Base-by-base conservation (phyloP, 208 protist genomes). In the Angomonas deanei region DNA sequence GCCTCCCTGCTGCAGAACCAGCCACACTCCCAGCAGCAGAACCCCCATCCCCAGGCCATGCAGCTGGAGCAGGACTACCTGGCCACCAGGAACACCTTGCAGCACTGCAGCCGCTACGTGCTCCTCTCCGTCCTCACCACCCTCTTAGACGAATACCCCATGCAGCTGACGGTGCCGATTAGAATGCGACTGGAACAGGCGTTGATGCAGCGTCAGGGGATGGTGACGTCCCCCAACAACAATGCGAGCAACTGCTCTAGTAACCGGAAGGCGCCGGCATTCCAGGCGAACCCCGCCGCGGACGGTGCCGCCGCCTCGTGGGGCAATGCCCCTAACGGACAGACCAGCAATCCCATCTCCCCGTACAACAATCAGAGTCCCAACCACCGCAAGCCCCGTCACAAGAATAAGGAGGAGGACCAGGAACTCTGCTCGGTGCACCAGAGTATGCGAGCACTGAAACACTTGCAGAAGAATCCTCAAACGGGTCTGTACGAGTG, bases 351-450 rank as follows among this genome's bases (percentile, higher is more conserved):
- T 28, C 21, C 32, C 33, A 39, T 67, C 0, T 62, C 62, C 0
- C 64, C 60, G 23, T 69, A 64, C 0, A 70, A 34, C n/a, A 72
- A 48, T 50, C 39, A 76, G 64, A 63, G 70, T 68, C 42, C 78
- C 27, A 70, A 83, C 30, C 65, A 71, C 34, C 75, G 75, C 32
- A 73, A 76, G 17, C 71, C 83, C 1, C 77, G 68, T 13, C 74
- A 78, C 63, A 88, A 91, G 50, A 72, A 58, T 31, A 81, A 84
- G 52, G 77, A 88, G 34, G 84, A 90, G 28, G 85, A 94, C 33
- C 82, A 92, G 57, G 83, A 88, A 38, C 63, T 95, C 42, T 95
- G 88, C 76, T 84, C 72, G 59, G 46, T 92, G 13, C 88, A 95
- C 67, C 73, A 88, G 63, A 88, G 66, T 70, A 72, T 91, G 78